phyloP scores from a whole-genome alignment of 2,329 filamentous ascomycete genomes.

The Clarireedia sp. region DNA sequence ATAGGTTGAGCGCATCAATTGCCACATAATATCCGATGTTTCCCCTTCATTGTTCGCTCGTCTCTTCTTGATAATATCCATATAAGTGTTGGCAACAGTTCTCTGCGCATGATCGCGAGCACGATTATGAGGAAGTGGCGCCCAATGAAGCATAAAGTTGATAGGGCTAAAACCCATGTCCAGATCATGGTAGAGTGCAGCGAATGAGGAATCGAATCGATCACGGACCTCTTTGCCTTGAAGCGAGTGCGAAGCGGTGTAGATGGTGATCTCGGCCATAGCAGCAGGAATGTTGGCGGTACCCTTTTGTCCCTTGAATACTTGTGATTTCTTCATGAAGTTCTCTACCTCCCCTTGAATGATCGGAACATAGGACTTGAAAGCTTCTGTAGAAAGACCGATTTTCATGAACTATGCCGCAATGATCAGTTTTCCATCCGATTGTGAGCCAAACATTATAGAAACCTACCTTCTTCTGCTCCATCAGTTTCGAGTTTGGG shows the following conservation, averaged over 20 bases:
- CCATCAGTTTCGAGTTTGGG: constrained; percentile 87
- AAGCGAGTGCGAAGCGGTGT: constrained; percentile 77
- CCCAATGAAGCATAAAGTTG: constrained; percentile 88
- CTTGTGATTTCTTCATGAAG: constrained; percentile 60
- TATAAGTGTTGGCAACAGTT: constrained; percentile 75
- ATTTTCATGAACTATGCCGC: constrained; percentile 65
- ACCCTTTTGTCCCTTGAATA: constrained; percentile 62
- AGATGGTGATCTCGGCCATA: constrained; percentile 83
- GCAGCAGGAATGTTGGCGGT: constrained; percentile 63
- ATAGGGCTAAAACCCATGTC: constrained; percentile 85
- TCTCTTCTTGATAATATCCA: constrained; percentile 70
- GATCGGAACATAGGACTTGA: constrained; percentile 68
- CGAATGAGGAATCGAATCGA: constrained; percentile 73
- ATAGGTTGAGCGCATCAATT: constrained; percentile 77
- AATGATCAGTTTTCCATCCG: constrained; percentile 12
- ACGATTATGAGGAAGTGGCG: constrained; percentile 80
- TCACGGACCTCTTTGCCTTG: constrained; percentile 78
- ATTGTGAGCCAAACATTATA: neutral
- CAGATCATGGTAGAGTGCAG: constrained; percentile 76
- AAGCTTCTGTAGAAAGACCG: constrained; percentile 66
- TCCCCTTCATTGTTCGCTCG: constrained; percentile 40
- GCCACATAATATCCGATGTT: constrained; percentile 77
- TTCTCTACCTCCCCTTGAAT: constrained; percentile 67
- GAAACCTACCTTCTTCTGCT: constrained; percentile 75
- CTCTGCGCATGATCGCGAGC: constrained; percentile 71